Evolutionary conservation across 2,329 filamentous ascomycete genomes (phyloP).

Genomic region (Magnaporthiopsis rhizophila): DNA sequence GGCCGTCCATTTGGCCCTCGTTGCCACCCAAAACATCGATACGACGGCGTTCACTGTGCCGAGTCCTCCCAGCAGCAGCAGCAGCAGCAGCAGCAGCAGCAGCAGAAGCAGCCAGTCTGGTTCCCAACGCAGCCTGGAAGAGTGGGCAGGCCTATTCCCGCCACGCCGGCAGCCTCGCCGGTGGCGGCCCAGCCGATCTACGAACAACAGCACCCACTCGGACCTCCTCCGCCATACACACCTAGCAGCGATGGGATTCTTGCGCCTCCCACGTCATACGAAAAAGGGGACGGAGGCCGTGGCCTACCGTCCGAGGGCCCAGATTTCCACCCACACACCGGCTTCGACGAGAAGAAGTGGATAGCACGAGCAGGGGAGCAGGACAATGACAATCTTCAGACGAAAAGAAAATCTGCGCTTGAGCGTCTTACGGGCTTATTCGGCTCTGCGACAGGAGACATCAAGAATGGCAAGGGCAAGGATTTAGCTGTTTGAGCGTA

Average conservation of each 20-base stretch:
- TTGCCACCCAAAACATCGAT: not conserved
- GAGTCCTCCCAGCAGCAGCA: not conserved
- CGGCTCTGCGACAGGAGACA: not conserved
- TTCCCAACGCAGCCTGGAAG: not conserved
- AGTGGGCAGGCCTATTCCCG: not conserved
- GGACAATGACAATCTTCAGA: not conserved
- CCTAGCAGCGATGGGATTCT: not conserved
- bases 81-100: not conserved
- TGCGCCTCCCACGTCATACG: not conserved
- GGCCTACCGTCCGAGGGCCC: too few relatives aligned
- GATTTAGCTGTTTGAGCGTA: not conserved
- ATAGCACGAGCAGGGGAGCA: not conserved
- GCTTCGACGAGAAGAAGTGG: not conserved
- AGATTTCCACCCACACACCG: not conserved
- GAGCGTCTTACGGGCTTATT: not conserved
- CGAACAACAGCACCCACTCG: not conserved
- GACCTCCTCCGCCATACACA: not conserved
- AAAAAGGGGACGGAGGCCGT: not conserved
- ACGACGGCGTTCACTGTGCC: not conserved
- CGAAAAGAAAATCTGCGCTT: not conserved
- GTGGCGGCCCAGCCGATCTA: too few relatives aligned
- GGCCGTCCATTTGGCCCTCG: not conserved
- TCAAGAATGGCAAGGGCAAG: not conserved
- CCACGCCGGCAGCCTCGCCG: not conserved
- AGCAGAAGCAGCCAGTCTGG: not conserved